These are phyloP conservation scores for Curvularia lunata DNA, from an alignment of 2,329 filamentous ascomycete genomes.

Conservation along the genomic window DNA sequence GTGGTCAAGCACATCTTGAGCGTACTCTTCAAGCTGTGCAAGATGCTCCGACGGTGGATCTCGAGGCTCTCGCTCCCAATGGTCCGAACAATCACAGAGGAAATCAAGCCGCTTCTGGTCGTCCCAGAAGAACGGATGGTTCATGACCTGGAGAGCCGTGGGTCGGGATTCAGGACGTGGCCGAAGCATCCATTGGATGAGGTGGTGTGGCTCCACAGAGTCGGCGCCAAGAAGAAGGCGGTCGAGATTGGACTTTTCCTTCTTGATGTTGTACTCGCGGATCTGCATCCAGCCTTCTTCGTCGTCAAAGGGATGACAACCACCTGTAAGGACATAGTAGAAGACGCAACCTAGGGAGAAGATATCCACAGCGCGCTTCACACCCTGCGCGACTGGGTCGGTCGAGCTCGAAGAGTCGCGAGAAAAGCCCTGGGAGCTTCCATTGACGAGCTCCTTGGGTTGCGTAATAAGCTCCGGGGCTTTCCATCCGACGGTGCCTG, in stretches of 20 bases:
- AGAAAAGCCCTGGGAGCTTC: slow-evolving; percentile 53
- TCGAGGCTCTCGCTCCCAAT: slow-evolving; percentile 90
- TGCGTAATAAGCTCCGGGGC: slow-evolving; percentile 86
- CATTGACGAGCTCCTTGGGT: slow-evolving; percentile 51
- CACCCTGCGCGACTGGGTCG: slow-evolving; percentile 67
- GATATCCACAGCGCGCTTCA: slow-evolving; percentile 95
- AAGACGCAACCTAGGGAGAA: slow-evolving; percentile 98
- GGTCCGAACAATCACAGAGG: slow-evolving; percentile 94
- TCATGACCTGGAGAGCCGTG: slow-evolving; percentile 77
- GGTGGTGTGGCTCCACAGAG: slow-evolving; percentile 82
- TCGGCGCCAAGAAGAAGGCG: slow-evolving; percentile 82
- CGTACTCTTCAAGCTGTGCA: slow-evolving; percentile 61
- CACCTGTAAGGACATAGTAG: slow-evolving; percentile 96
- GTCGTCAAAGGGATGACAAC: slow-evolving; percentile 90
- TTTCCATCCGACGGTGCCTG: slow-evolving; percentile 94
- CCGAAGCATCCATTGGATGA: slow-evolving; percentile 81
- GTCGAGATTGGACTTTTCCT: slow-evolving; percentile 76
- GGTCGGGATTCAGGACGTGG: slow-evolving; percentile 71
- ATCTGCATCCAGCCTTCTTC: slow-evolving; percentile 86
- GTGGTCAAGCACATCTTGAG: slow-evolving; percentile 56
- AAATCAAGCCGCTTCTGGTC: slow-evolving; percentile 88
- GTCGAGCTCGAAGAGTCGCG: slow-evolving; percentile 50
- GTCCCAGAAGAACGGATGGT: slow-evolving; percentile 97
- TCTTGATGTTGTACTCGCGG: slow-evolving; percentile 94
- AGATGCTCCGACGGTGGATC: slow-evolving; percentile 78